Conservation (phyloP, 441 rosid genomes). For the Populus hybrid region DNA sequence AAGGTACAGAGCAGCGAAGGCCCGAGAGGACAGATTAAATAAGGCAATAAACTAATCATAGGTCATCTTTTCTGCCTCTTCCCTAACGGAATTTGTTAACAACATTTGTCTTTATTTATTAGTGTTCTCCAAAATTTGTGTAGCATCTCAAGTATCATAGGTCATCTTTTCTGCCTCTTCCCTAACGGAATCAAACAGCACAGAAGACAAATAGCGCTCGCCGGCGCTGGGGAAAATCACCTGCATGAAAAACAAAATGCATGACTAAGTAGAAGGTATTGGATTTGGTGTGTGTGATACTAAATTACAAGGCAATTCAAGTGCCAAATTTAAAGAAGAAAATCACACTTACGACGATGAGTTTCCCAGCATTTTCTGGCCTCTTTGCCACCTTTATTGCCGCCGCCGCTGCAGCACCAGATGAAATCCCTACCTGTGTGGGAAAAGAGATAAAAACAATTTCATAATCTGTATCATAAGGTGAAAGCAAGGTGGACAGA, state of each 20-base stretch:
- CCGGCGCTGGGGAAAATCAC: slow-evolving; percentile 67
- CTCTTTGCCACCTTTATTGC: not conserved
- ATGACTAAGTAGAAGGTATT: not conserved
- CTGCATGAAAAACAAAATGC: slow-evolving; percentile 24
- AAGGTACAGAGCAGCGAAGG: too few species aligned
- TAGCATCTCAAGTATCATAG: not conserved
- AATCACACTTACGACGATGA: not conserved
- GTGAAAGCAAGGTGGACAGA: not conserved
- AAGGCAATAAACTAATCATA: too few species aligned
- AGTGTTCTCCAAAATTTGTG: too few species aligned
- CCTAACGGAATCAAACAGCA: slow-evolving; percentile 52
- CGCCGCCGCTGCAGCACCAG: not conserved
- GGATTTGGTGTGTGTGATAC: not conserved
- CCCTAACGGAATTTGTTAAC: too few species aligned
- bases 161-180: slow-evolving; percentile 54
- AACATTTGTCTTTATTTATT: too few species aligned
- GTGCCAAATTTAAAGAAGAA: not conserved
- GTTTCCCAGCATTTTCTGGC: not conserved
- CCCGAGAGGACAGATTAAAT: too few species aligned
- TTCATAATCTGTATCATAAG: not conserved
- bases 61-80: too few species aligned
- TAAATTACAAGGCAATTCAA: too few species aligned
- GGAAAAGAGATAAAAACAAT: not conserved
- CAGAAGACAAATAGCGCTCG: slow-evolving; percentile 67
- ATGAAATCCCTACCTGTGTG: not conserved